Evolutionary conservation across 2,329 filamentous ascomycete species (phyloP).

Genomic region (Cryphonectria carpinicola): DNA sequence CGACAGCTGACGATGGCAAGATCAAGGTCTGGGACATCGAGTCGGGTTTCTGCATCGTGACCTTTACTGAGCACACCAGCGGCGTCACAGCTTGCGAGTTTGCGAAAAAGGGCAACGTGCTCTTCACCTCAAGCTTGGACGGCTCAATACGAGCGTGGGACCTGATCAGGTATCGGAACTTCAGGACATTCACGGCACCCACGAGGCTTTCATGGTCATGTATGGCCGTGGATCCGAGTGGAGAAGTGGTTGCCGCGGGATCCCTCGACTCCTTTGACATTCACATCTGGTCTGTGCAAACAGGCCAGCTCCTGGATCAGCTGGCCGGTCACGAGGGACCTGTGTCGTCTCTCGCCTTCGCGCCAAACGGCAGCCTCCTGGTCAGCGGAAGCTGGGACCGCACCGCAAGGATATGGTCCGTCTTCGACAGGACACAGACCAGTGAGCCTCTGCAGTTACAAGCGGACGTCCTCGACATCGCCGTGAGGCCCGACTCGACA

Average conservation of each 20-base stretch:
- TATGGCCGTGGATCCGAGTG: slow-evolving; percentile 93
- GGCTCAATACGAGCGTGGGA: slow-evolving; percentile 96
- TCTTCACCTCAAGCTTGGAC: slow-evolving; percentile 94
- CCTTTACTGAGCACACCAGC: slow-evolving; percentile 95
- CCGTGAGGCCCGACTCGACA: slow-evolving; percentile 85
- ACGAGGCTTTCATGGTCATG: slow-evolving; percentile 90
- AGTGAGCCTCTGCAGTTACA: slow-evolving; percentile 92
- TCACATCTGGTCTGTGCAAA: slow-evolving; percentile 98
- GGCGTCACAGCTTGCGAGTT: slow-evolving; percentile 95
- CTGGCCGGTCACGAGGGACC: slow-evolving; percentile 93
- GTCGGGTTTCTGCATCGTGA: slow-evolving; percentile 96
- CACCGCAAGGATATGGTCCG: slow-evolving; percentile 93
- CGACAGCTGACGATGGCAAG: slow-evolving; percentile 93
- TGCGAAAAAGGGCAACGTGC: slow-evolving; percentile 89
- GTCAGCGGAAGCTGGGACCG: slow-evolving; percentile 96
- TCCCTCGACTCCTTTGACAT: slow-evolving; percentile 97
- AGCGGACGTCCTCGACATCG: slow-evolving; percentile 85
- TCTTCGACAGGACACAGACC: slow-evolving; percentile 91
- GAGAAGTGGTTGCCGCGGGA: slow-evolving; percentile 93
- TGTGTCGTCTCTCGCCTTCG: slow-evolving; percentile 84
- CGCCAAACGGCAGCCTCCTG: slow-evolving; percentile 80
- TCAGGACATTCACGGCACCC: slow-evolving; percentile 94
- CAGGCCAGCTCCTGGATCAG: slow-evolving; percentile 89
- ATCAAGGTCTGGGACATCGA: slow-evolving; percentile 98
- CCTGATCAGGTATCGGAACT: slow-evolving; percentile 92